These are phyloP conservation scores for Adansonia rubrostipa DNA, from an alignment of 441 rosid species.

Conservation along the genomic window DNA sequence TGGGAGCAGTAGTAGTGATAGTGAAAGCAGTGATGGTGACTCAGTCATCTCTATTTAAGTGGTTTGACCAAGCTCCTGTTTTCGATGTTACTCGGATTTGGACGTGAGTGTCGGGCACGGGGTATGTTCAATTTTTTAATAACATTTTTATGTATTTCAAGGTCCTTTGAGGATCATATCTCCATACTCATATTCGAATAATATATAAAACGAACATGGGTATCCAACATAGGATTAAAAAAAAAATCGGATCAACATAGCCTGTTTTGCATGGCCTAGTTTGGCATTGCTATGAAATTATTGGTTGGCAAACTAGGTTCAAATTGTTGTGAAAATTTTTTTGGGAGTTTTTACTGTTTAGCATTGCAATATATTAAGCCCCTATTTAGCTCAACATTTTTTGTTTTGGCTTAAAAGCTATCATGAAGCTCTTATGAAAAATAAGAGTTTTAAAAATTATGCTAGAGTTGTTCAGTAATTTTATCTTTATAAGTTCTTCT, in stretches of 20 bases:
- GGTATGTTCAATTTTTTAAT: background rate
- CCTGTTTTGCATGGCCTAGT: background rate
- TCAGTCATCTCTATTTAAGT: slow-evolving; percentile 38
- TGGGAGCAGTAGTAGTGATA: slow-evolving; percentile 44
- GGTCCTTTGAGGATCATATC: background rate
- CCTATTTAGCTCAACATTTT: background rate
- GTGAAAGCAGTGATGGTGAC: slow-evolving; percentile 45
- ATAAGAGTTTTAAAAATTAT: too few species aligned
- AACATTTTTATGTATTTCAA: background rate
- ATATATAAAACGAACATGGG: background rate
- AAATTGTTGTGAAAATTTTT: background rate
- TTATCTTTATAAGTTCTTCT: too few species aligned
- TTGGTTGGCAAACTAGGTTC: background rate
- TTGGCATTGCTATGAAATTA: background rate
- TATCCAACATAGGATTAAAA: background rate
- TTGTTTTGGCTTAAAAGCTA: too few species aligned
- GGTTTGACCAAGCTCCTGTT: background rate
- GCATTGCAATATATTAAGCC: background rate
- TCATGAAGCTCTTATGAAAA: too few species aligned
- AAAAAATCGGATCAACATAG: background rate
- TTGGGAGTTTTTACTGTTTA: background rate
- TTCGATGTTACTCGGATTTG: background rate
- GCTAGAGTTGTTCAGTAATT: too few species aligned
- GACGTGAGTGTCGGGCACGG: background rate
- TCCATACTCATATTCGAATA: background rate